A percentile compares a stretch with the other conserved stretches of the same genome.
These are phyloP conservation scores for Leishmania guyanensis DNA, from an alignment of 208 protist genomes.

Conservation along the genomic window DNA sequence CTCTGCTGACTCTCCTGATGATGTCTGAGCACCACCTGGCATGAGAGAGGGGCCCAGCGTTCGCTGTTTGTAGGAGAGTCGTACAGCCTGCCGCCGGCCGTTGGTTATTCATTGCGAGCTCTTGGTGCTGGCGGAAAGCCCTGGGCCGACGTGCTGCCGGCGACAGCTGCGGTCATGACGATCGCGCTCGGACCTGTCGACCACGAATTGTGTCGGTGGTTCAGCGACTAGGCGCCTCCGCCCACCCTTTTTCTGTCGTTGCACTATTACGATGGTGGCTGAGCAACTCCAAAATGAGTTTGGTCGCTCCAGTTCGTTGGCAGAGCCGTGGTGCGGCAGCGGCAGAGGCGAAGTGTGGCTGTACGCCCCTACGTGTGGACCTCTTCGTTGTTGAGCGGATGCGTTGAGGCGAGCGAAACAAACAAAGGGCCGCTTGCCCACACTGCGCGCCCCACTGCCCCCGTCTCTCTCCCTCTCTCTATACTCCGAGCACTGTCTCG, in stretches of 20 bases:
- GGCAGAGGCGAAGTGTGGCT: background rate
- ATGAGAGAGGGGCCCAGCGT: background rate
- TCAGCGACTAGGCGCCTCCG: background rate
- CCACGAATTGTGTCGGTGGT: background rate
- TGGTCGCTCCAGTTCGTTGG: background rate
- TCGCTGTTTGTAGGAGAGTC: too few relatives aligned
- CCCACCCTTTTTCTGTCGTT: background rate
- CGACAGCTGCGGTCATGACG: background rate
- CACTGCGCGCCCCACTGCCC: background rate
- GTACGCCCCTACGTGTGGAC: background rate
- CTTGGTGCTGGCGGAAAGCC: too few relatives aligned
- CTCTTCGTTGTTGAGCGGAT: background rate
- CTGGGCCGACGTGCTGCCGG: background rate
- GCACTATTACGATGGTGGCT: background rate
- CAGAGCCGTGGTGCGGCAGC: background rate
- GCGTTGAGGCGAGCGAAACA: background rate
- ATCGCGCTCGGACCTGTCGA: background rate
- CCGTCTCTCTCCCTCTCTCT: too few relatives aligned
- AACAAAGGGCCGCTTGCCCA: too few relatives aligned
- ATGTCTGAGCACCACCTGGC: background rate
- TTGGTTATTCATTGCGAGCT: too few relatives aligned
- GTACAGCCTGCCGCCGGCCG: too few relatives aligned
- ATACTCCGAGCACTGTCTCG: background rate
- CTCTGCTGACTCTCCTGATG: background rate
- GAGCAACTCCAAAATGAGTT: background rate